phyloP scores from a whole-genome alignment of 805 yeast genomes.

The Metschnikowia proteae region DNA sequence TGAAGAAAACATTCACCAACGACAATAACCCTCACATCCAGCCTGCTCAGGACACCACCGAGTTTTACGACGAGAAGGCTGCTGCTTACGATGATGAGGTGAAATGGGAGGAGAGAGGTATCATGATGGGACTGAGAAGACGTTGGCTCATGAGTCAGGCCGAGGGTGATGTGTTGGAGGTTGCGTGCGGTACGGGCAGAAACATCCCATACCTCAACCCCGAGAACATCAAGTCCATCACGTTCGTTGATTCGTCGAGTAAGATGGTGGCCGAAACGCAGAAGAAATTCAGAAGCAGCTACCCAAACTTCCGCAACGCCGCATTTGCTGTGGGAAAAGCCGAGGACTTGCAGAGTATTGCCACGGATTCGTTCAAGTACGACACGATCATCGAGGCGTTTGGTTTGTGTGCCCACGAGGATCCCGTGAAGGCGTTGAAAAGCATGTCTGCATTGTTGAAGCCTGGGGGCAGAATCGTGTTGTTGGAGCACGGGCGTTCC shows the following conservation, averaged over 20 bases:
- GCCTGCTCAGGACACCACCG: slow-evolving; percentile 77
- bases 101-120: slow-evolving; percentile 64
- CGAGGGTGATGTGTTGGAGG: slow-evolving; percentile 88
- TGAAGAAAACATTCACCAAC: slow-evolving; percentile 26
- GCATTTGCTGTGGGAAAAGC: slow-evolving; percentile 91
- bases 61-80: slow-evolving; percentile 74
- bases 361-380: slow-evolving; percentile 54
- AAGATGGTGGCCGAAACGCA: slow-evolving; percentile 82
- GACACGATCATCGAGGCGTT: slow-evolving; percentile 93
- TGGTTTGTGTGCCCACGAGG: slow-evolving; percentile 93
- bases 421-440: slow-evolving; percentile 77
- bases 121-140: slow-evolving; percentile 60
- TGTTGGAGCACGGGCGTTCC: slow-evolving; percentile 92
- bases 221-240: slow-evolving; percentile 60
- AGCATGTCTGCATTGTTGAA: slow-evolving; percentile 70
- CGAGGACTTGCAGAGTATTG: slow-evolving; percentile 66
- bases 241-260: slow-evolving; percentile 79
- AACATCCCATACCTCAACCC: slow-evolving; percentile 69
- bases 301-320: slow-evolving; percentile 65
- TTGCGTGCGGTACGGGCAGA: slow-evolving; percentile 95
- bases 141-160: slow-evolving; percentile 76
- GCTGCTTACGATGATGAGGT: slow-evolving; percentile 76
- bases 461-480: slow-evolving; percentile 85
- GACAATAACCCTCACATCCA: slow-evolving; percentile 45
- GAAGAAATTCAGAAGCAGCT: slow-evolving; percentile 63